Evolutionary conservation across 352 stramenopile genomes (phyloP).

Genomic region (Globisporangium barbulae): DNA sequence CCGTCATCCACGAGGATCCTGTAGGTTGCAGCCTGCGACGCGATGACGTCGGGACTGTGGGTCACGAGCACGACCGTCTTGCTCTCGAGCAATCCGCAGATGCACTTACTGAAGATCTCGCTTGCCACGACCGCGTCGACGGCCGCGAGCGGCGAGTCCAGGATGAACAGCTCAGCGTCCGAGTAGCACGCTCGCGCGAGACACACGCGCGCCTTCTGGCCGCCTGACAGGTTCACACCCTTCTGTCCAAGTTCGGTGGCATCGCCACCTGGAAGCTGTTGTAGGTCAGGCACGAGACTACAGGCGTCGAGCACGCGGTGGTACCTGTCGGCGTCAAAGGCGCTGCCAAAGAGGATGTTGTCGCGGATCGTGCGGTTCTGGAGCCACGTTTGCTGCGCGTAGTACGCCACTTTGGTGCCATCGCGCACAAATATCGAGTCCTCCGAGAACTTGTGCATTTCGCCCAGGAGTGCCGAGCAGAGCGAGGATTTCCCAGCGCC

Average conservation of each 20-base stretch:
- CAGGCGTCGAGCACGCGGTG: not conserved
- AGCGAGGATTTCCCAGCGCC: not conserved
- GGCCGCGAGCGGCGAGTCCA: conserved; percentile 87
- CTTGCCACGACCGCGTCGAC: conserved; percentile 91
- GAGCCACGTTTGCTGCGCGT: conserved; percentile 2
- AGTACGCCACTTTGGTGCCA: not conserved
- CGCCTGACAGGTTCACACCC: conserved; percentile 3
- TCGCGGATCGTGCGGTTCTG: conserved; percentile 3
- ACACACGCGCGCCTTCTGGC: not conserved
- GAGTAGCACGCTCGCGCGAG: conserved; percentile 5
- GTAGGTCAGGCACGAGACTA: not conserved
- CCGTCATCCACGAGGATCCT: not conserved
- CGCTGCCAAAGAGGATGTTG: conserved; percentile 1
- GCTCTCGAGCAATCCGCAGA: conserved; percentile 9
- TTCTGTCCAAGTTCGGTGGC: not conserved
- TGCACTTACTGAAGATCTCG: conserved; percentile 59
- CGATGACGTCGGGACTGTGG: conserved; percentile 3
- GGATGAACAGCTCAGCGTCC: conserved; percentile 38
- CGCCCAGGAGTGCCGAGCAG: not conserved
- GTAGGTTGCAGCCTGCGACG: not conserved
- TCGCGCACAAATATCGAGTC: not conserved
- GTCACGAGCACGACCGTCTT: conserved; percentile 33
- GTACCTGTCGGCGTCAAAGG: not conserved
- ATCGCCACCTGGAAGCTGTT: not conserved
- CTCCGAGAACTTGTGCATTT: conserved; percentile 1